phyloP scores from a whole-genome alignment of 352 stramenopile species.

The Phytophthora meadii region DNA sequence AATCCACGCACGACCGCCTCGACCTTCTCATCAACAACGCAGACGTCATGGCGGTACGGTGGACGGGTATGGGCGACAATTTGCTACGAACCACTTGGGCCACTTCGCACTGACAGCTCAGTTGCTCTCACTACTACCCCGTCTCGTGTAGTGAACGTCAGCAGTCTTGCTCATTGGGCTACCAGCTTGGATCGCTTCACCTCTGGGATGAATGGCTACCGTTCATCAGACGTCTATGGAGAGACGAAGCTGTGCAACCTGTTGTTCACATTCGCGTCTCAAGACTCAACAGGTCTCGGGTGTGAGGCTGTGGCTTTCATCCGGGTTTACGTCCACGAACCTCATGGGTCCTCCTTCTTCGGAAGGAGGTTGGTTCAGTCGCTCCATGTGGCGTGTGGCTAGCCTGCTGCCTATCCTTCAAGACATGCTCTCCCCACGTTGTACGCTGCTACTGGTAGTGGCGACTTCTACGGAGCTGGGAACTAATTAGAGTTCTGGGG shows the following conservation, averaged over 20 bases:
- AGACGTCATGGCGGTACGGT: slow-evolving; percentile 30
- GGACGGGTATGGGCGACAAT: slow-evolving; percentile 36
- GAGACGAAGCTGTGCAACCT: slow-evolving; percentile 65
- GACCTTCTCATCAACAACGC: slow-evolving; percentile 47
- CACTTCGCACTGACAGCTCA: slow-evolving; percentile 50
- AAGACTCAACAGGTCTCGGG: slow-evolving; percentile 8
- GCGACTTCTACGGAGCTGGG: slow-evolving; percentile 50
- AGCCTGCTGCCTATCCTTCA: slow-evolving; percentile 11
- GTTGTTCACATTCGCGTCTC: slow-evolving; percentile 54
- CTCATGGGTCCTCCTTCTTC: slow-evolving; percentile 18
- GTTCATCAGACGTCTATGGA: slow-evolving; percentile 33
- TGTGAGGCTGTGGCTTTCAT: slow-evolving; percentile 43
- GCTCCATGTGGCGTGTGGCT: slow-evolving; percentile 8
- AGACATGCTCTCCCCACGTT: slow-evolving; percentile 47
- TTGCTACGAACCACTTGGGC: slow-evolving; percentile 40
- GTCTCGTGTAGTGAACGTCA: slow-evolving; percentile 40
- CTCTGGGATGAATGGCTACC: slow-evolving; percentile 28
- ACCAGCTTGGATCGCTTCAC: slow-evolving; percentile 29
- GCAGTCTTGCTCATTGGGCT: slow-evolving; percentile 41
- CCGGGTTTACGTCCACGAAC: slow-evolving; percentile 40
- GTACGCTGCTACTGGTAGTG: slow-evolving; percentile 42
- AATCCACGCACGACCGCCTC: slow-evolving; percentile 34
- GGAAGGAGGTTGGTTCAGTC: slow-evolving; percentile 25
- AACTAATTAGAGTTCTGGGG: slow-evolving; percentile 43
- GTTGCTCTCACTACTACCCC: slow-evolving; percentile 46